phyloP scores from a whole-genome alignment of 768 basidiomycete genomes.

The Termitomyces eurrhizus region DNA sequence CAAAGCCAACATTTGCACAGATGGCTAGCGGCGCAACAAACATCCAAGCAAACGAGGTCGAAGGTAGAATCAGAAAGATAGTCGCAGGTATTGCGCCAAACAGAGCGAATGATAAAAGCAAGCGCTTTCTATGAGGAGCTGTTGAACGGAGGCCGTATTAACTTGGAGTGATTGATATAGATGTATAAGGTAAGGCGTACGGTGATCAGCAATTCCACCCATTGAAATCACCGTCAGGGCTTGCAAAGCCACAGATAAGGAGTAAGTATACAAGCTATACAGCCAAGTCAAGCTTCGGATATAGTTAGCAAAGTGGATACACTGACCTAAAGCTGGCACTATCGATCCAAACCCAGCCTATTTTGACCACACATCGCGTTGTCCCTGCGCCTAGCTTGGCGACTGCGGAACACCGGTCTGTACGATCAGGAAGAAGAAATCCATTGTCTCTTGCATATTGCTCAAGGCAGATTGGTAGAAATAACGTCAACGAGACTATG shows the following conservation, averaged over 20 bases:
- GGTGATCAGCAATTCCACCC: constrained; percentile 86
- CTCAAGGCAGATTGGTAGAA: constrained; percentile 79
- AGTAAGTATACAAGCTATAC: constrained; percentile 80
- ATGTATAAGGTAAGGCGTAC: constrained; percentile 42
- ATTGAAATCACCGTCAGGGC: constrained; percentile 95
- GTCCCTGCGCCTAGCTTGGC: constrained; percentile 15
- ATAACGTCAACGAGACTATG: constrained; percentile 75
- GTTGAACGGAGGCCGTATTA: constrained; percentile 6
- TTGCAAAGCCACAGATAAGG: constrained; percentile 83
- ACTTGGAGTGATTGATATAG: too few relatives aligned
- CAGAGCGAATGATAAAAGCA: constrained; percentile 73
- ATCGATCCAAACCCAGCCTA: constrained; percentile 86
- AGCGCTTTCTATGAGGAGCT: constrained; percentile 69
- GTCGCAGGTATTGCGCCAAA: constrained; percentile 67
- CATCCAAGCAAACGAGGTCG: constrained; percentile 66
- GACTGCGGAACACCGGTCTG: constrained; percentile 47
- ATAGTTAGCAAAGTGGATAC: neutral
- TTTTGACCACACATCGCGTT: constrained; percentile 72
- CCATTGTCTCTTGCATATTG: constrained; percentile 92
- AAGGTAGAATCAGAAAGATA: constrained; percentile 70
- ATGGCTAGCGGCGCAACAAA: constrained; percentile 68
- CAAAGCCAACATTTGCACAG: constrained; percentile 81
- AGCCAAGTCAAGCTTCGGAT: neutral
- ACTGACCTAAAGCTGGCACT: constrained; percentile 86
- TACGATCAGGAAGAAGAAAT: constrained; percentile 65